phyloP scores from a whole-genome alignment of 495 filamentous ascomycete species.

The Niebla homalea region DNA sequence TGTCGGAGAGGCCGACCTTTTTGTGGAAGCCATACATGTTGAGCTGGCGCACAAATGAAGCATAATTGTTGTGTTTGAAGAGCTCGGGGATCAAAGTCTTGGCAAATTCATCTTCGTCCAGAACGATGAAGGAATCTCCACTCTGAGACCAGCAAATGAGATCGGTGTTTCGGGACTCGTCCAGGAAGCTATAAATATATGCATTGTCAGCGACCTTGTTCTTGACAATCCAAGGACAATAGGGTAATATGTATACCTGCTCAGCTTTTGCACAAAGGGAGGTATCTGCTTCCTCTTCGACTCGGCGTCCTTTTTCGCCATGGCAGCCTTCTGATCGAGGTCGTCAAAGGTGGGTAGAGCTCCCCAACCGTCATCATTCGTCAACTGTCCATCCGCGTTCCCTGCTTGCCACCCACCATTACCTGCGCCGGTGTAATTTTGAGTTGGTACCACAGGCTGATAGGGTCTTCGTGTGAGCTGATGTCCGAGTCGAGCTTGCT shows the following conservation, averaged over 20 bases:
- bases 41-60: constrained; percentile 92
- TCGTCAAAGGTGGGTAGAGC: constrained; percentile 51
- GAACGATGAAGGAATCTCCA: constrained; percentile 89
- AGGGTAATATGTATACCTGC: constrained; percentile 55
- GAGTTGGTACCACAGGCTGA: constrained; percentile 44
- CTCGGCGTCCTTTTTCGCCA: constrained; percentile 72
- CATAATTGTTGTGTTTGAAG: constrained; percentile 99
- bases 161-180: constrained; percentile 80
- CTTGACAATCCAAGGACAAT: too few species aligned
- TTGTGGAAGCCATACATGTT: constrained; percentile 99
- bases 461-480: constrained; percentile 55
- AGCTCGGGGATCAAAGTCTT: constrained; percentile 90
- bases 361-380: constrained; percentile 40
- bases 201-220: background rate
- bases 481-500: constrained; percentile 40
- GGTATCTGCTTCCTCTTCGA: constrained; percentile 87
- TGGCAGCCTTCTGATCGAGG: constrained; percentile 58
- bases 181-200: constrained; percentile 62
- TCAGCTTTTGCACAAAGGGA: constrained; percentile 95
- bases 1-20: constrained; percentile 90
- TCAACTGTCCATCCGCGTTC: constrained; percentile 30
- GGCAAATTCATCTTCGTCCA: constrained; percentile 99
- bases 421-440: constrained; percentile 28
- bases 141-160: constrained; percentile 95
- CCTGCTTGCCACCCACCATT: constrained; percentile 31